phyloP scores from a whole-genome alignment of 2,329 filamentous ascomycete species.

The Sporothrix phasma region DNA sequence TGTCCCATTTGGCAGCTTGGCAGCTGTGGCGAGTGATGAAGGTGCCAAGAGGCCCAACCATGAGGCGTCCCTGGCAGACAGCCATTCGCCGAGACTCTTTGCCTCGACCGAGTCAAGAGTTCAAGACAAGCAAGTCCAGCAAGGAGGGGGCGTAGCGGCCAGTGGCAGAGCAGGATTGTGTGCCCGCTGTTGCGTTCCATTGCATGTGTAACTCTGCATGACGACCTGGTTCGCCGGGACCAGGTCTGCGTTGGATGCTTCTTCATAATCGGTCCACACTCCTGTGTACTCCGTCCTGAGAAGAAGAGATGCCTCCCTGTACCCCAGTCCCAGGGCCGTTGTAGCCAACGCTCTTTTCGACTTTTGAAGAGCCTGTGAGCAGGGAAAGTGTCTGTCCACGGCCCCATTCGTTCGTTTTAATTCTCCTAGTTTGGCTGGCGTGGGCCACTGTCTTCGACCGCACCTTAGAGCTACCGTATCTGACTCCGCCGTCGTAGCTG shows the following conservation, averaged over 20 bases:
- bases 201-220: not conserved
- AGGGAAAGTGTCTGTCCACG: not conserved
- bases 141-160: not conserved
- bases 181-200: not conserved
- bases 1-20: not conserved
- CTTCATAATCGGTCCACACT: not conserved
- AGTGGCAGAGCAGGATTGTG: not conserved
- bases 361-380: not conserved
- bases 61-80: not conserved
- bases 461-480: too few species aligned
- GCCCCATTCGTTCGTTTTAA: not conserved
- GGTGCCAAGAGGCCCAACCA: not conserved
- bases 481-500: too few species aligned
- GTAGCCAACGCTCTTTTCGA: too few species aligned
- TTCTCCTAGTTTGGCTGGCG: not conserved
- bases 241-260: not conserved
- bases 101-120: not conserved
- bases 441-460: not conserved
- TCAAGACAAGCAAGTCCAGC: not conserved
- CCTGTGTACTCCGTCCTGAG: too few species aligned
- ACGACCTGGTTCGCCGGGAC: not conserved
- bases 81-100: not conserved
- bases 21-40: not conserved
- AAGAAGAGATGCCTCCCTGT: too few species aligned
- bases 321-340: too few species aligned